phyloP scores from a whole-genome alignment of 2,329 filamentous ascomycete genomes.

The Alternaria rosae region DNA sequence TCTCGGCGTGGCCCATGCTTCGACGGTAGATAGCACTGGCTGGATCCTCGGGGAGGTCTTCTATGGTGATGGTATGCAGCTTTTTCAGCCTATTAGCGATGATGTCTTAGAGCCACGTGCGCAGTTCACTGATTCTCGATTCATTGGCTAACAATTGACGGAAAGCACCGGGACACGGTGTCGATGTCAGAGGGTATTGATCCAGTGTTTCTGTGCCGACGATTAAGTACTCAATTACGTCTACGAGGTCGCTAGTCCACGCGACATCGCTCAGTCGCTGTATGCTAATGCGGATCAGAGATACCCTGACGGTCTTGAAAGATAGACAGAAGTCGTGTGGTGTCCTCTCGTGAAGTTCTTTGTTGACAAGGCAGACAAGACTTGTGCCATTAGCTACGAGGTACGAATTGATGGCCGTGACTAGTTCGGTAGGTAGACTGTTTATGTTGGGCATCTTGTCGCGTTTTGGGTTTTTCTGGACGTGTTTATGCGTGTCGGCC shows the following conservation, averaged over 20 bases:
- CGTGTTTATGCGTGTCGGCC: not conserved
- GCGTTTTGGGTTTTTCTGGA: not conserved
- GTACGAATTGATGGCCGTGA: not conserved
- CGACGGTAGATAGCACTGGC: not conserved
- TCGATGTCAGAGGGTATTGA: not conserved
- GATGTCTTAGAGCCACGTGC: not conserved
- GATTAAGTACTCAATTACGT: not conserved
- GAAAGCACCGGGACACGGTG: not conserved
- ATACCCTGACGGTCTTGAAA: not conserved
- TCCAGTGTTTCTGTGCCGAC: not conserved
- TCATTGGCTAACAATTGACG: not conserved
- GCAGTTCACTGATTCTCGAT: not conserved
- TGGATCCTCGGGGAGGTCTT: not conserved
- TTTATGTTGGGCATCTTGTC: not conserved
- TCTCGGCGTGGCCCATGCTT: too few species aligned
- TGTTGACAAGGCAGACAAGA: not conserved
- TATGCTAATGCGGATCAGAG: not conserved
- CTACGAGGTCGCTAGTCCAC: not conserved
- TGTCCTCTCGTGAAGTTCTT: not conserved
- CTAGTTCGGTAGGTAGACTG: not conserved
- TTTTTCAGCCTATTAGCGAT: not conserved
- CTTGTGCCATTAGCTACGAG: not conserved
- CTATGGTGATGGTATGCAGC: not conserved
- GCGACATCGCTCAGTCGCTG: not conserved
- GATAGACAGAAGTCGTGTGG: fast-evolving